Evolutionary conservation across 108 stramenopile species (phyloP), one percentile per base, ranked within the genome.

Genomic region (Ochromonas danica): DNA sequence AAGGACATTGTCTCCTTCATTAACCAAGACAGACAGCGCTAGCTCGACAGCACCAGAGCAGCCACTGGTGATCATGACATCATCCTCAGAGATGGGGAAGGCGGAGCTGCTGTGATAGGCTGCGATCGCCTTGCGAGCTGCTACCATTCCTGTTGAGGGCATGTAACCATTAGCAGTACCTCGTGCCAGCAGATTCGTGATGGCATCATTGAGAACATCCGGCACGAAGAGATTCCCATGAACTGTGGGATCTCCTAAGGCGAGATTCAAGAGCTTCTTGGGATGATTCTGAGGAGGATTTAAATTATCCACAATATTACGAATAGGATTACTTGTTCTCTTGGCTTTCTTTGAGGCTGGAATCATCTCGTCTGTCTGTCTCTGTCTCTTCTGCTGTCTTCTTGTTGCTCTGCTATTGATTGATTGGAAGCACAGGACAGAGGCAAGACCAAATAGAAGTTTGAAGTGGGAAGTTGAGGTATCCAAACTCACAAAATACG

Each of bases 41-140:
- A 97, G 65, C 62, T 95, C 93, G 40, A 97, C 71, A 0, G 94
- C 93, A 2, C 94, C 94, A 3, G 91, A 92, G 67, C 91, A 94
- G n/a, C 96, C 96, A 42, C 88, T 90, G 40, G 92, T 86, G 42
- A 97, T 89, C 79, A 94, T 88, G 70, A 97, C 92, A 79, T 95
- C 88, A 39, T 93, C 93, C 3, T 89, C 87, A 41, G 79, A 60
- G n/a, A 92, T 63, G 2, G 31, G 42, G 33, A 57, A 71, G 25
- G 79, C 71, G 27, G 42, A 40, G 25, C 31, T 71, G n/a, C 42
- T 40, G 43, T 78, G 61, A 39, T 42, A 22, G 43, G 57, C 70
- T 40, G 94, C 94, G 67, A 97, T 91, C 42, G 94, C 93, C 30
- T 79, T 70, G 36, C 93, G 86, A 65, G 93, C 93, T 27, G 84